Base-by-base conservation (phyloP, 495 filamentous ascomycete species). In the Clavariopsis aquatica region DNA sequence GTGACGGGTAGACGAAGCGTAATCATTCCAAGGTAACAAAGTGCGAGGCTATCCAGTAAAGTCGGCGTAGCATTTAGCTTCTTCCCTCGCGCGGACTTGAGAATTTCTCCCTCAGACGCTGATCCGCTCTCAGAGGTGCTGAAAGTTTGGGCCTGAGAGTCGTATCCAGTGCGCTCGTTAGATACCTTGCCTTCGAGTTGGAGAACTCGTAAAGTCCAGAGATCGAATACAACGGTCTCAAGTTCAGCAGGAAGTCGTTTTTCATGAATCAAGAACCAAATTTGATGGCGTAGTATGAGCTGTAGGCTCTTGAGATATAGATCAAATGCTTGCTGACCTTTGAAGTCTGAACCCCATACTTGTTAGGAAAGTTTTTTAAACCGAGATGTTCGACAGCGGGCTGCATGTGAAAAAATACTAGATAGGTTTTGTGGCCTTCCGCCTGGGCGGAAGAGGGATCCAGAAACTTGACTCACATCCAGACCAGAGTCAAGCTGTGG, bases 281-380 rank as follows among this genome's bases (percentile, higher is more conserved):
- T 81, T 79, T 93, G 89, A 73, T 90, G 89, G 78, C 86, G 84
- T 0, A 93, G 76, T 28, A 98, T 84, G n/a, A 97, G 76, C 75
- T 98, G 94, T 56, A 91, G 85, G 68, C 83, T 87, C 73, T 93
- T 87, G 38, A 98, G 77, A 74, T 87, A 96, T n/a, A 96, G 81
- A 63, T 88, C 83, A 57, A 83, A 81, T 26, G 87, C 93, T 45
- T 84, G 77, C 51, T 79, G 78, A 54, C 91, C 92, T 49, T 60
- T 72, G 69, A 69, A 71, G 36, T 68, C 73, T 72, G 34, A 20
- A 22, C 52, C 17, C 15, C 51, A 15, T 52, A 2, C 22, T 1
- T 12, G 24, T 51, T 52, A 52, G 45, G 41, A 46, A 23, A 31
- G 22, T 20, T n/a, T 1, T 8, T 43, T 8, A 43, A 43, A 43